Base-by-base conservation (phyloP, 2,329 filamentous ascomycete genomes). In the Esteya vermicola region DNA sequence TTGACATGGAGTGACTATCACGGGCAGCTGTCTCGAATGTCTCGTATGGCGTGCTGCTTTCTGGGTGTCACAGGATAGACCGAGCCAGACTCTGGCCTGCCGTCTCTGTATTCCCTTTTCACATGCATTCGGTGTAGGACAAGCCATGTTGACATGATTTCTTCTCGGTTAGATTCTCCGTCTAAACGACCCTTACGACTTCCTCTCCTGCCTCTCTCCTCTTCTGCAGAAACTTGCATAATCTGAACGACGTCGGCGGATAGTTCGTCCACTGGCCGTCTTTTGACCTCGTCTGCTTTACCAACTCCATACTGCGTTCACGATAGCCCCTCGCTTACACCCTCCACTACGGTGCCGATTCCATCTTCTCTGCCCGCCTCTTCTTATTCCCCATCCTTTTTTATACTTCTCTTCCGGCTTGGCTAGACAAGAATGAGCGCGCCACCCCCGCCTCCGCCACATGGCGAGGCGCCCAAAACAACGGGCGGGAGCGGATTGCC, bases 361-460 rank as follows among this genome's bases (percentile, higher is more conserved):
- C 36, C 32, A 21, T 14, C 3, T 32, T 10, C 20, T 14, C 28
- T 19, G n/a, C 28, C n/a, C n/a, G n/a, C n/a, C n/a, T n/a, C n/a
- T n/a, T n/a, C n/a, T n/a, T n/a, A n/a, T n/a, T n/a, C n/a, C 6
- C 27, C 28, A 12, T 25, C 36, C 10, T 30, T n/a, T n/a, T n/a
- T n/a, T n/a, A n/a, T n/a, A n/a, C n/a, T n/a, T n/a, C n/a, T n/a
- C n/a, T n/a, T n/a, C n/a, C n/a, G n/a, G n/a, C n/a, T n/a, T n/a
- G n/a, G n/a, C n/a, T n/a, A n/a, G n/a, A n/a, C 9, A 33, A 47
- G 31, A 22, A 70, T 69, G 63, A 69, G 61, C 57, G 63, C 73
- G 50, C 81, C 81, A 47, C 86, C 86, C 46, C 86, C 86, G 48
- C 85, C 85, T 49, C 84, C 83, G 49, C 86, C 86, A 55, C 86